These are phyloP conservation scores for Neofusicoccum laricinum DNA, from an alignment of 2,329 filamentous ascomycete species.

Conservation along the genomic window DNA sequence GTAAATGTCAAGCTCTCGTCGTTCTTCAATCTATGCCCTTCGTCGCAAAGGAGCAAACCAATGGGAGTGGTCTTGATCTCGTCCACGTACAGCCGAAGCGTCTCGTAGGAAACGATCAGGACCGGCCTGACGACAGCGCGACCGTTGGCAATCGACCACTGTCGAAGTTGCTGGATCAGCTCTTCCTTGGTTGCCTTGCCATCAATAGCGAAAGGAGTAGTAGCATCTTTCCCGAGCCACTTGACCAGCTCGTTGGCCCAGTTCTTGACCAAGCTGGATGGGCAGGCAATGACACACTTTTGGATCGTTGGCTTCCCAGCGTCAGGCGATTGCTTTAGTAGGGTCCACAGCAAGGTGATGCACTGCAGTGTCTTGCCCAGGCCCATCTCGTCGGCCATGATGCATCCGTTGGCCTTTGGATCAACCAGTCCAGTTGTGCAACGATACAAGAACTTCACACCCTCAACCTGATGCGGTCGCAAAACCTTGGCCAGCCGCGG, in stretches of 20 bases:
- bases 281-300: constrained; percentile 95
- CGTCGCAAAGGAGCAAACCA: constrained; percentile 89
- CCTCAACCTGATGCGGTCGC: constrained; percentile 94
- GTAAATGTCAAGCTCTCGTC: constrained; percentile 94
- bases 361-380: constrained; percentile 96
- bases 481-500: constrained; percentile 84
- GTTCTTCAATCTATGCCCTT: constrained; percentile 95
- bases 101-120: constrained; percentile 97
- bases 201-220: constrained; percentile 92
- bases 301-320: constrained; percentile 93
- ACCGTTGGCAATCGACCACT: constrained; percentile 93
- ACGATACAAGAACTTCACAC: constrained; percentile 94
- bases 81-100: constrained; percentile 83
- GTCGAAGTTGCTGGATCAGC: constrained; percentile 80
- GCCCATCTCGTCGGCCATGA: constrained; percentile 99
- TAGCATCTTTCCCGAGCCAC: constrained; percentile 90
- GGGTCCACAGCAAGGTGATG: constrained; percentile 93
- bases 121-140: constrained; percentile 86
- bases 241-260: constrained; percentile 97
- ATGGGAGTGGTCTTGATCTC: constrained; percentile 88
- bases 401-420: constrained; percentile 89
- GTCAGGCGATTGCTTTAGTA: constrained; percentile 91
- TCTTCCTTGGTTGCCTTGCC: constrained; percentile 96
- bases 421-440: constrained; percentile 96
- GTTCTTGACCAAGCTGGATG: constrained; percentile 92